phyloP scores from a whole-genome alignment of 179 eudicot genomes.

The Silene vulgaris region DNA sequence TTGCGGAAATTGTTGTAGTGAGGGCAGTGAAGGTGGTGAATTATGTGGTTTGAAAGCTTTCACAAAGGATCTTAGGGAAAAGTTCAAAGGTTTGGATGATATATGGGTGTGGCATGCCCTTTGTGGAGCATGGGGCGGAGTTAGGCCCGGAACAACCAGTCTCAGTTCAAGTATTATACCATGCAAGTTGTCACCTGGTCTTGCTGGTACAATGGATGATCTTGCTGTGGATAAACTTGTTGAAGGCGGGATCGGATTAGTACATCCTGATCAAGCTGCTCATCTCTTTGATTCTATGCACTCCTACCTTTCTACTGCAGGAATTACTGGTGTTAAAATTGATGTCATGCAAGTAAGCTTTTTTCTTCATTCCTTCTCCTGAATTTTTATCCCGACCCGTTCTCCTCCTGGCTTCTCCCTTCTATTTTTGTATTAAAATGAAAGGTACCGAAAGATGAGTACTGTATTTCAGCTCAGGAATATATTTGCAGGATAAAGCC shows the following conservation, averaged over 20 bases:
- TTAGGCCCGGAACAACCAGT: conserved; percentile 52
- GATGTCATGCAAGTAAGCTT: conserved; percentile 63
- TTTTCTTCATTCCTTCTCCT: neutral
- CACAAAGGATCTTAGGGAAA: conserved; percentile 43
- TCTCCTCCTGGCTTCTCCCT: neutral
- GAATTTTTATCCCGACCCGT: neutral
- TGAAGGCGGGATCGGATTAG: conserved; percentile 60
- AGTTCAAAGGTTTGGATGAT: conserved; percentile 54
- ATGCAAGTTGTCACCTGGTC: conserved; percentile 45
- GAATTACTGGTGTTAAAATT: conserved; percentile 61
- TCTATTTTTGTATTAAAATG: neutral
- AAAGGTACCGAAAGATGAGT: no score
- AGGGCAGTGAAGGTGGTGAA: conserved; percentile 18
- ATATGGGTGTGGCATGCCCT: conserved; percentile 68
- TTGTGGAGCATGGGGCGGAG: conserved; percentile 73
- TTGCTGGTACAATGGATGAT: conserved; percentile 55
- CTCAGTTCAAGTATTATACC: conserved; percentile 37
- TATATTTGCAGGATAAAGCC: no score
- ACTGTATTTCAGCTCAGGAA: no score
- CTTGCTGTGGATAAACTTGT: conserved; percentile 55
- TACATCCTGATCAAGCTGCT: conserved; percentile 52
- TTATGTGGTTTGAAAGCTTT: conserved; percentile 52
- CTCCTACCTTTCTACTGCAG: conserved; percentile 47
- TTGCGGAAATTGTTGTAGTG: neutral
- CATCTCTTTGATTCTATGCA: conserved; percentile 62